phyloP scores from a whole-genome alignment of 2,329 filamentous ascomycete genomes.

The Acephala macrosclerotiorum region DNA sequence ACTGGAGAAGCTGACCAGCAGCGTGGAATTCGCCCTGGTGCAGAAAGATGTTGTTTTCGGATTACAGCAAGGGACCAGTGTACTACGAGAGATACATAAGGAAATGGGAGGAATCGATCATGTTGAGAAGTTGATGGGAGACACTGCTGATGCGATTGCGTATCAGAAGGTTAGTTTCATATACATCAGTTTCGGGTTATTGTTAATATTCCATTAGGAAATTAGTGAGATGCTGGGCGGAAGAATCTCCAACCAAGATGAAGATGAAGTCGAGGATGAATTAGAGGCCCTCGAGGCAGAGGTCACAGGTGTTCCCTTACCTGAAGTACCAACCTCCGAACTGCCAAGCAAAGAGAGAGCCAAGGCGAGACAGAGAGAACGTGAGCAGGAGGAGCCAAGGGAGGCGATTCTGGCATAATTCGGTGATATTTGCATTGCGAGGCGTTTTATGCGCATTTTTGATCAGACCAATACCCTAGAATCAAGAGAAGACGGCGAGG shows the following conservation, averaged over 20 bases:
- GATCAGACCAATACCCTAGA: conserved; percentile 35
- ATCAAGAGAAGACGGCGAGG: neutral
- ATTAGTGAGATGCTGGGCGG: conserved; percentile 90
- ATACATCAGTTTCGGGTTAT: neutral
- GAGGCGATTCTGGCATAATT: conserved; percentile 42
- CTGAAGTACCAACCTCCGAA: conserved; percentile 40
- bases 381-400: conserved; percentile 34
- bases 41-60: conserved; percentile 97
- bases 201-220: conserved; percentile 63
- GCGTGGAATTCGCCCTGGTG: conserved; percentile 94
- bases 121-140: conserved; percentile 94
- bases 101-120: conserved; percentile 96
- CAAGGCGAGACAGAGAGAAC: conserved; percentile 36
- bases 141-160: conserved; percentile 86
- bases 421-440: conserved; percentile 33
- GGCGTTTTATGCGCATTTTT: conserved; percentile 36
- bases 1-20: conserved; percentile 85
- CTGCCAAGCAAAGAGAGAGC: conserved; percentile 39
- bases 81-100: conserved; percentile 87
- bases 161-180: conserved; percentile 79
- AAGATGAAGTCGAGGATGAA: conserved; percentile 98
- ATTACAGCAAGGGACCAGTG: conserved; percentile 87
- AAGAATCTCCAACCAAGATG: conserved; percentile 90
- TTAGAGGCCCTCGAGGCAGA: conserved; percentile 81
- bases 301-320: conserved; percentile 48